These are phyloP conservation scores for Amniculicola lignicola DNA, from an alignment of 495 filamentous ascomycete species.

Conservation along the genomic window DNA sequence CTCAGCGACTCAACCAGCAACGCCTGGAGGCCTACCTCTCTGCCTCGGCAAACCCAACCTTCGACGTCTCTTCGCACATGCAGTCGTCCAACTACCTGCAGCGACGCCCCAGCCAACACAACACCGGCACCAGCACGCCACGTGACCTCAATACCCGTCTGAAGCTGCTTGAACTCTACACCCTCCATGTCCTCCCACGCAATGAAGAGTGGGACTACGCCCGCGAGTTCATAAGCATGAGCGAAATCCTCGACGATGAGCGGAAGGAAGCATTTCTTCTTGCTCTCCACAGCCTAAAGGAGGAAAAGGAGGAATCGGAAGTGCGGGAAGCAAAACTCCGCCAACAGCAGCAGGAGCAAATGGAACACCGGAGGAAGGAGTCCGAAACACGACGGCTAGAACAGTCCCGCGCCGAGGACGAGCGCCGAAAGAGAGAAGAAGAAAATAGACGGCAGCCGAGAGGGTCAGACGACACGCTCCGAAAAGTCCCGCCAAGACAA, in stretches of 20 bases:
- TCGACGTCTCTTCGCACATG: conserved; percentile 59
- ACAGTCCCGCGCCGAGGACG: conserved; percentile 61
- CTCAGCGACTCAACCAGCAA: conserved; percentile 77
- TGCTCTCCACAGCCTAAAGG: conserved; percentile 56
- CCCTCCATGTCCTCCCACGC: conserved; percentile 82
- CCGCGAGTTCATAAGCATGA: conserved; percentile 78
- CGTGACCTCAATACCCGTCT: conserved; percentile 63
- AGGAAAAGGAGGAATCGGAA: conserved; percentile 73
- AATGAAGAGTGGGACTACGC: conserved; percentile 97
- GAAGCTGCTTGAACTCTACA: conserved; percentile 90
- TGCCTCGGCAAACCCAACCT: conserved; percentile 63
- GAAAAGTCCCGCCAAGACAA: conserved; percentile 19
- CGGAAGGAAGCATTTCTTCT: conserved; percentile 80
- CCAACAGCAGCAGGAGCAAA: conserved; percentile 60
- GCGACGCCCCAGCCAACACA: conserved; percentile 31
- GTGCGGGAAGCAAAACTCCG: conserved; percentile 59
- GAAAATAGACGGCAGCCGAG: conserved; percentile 32
- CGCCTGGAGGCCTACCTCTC: conserved; percentile 89
- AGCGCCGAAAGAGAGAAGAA: conserved; percentile 42
- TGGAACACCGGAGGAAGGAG: conserved; percentile 46
- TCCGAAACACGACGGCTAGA: conserved; percentile 57
- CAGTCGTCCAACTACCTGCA: conserved; percentile 24
- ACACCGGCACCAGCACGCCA: conserved; percentile 68
- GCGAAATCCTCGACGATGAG: conserved; percentile 85
- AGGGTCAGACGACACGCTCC: conserved; percentile 30